Base-by-base conservation (phyloP, 345 rosid species). In the Draba incana region DNA sequence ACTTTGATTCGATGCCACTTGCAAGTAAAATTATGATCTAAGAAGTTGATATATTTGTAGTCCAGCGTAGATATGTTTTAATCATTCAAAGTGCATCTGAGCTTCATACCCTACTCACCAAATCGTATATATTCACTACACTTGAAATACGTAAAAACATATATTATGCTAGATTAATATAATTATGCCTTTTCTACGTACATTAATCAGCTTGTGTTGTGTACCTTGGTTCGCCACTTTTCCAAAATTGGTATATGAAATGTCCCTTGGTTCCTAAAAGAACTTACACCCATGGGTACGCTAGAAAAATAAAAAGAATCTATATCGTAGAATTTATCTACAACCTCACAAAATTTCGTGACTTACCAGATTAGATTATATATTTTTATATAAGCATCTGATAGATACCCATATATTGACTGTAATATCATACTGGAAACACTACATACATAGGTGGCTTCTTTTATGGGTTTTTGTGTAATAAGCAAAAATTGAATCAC, bases 1-100 rank as follows among this genome's bases (percentile, higher is more conserved):
- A 33, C 41, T 52, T 44, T 23, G 31, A 60, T 70, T 53, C 15
- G 55, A 57, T 45, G 54, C 68, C 54, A 44, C 30, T 70, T 61
- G 37, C 23, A 7, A 24, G 41, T 69, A 30, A 61, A 41, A 33
- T 31, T 51, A 27, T 49, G 66, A 48, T 39, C 43, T 30, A 39
- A 39, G 23, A 15, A 30, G 53, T 45, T 42, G 30, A 49, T 7
- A 39, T 49, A 37, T 13, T 60, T 42, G 42, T 43, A 61, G 38
- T 13, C 54, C 59, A 13, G 59, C 43, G 33, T 50, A 50, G 11
- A 8, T 41, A 9, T 51, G 24, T 39, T 27, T 39, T 39, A 38
- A 27, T 25, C 24, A 46, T 37, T 23, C 3, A 6, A 31, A 23
- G n/a, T 13, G 24, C 47, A 20, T 5, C 49, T 54, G 27, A 45